A percentile compares a stretch with the other conserved stretches of the same genome.
These are phyloP conservation scores for Magnaporthales sp. DNA, from an alignment of 2,329 filamentous ascomycete genomes.

Conservation along the genomic window DNA sequence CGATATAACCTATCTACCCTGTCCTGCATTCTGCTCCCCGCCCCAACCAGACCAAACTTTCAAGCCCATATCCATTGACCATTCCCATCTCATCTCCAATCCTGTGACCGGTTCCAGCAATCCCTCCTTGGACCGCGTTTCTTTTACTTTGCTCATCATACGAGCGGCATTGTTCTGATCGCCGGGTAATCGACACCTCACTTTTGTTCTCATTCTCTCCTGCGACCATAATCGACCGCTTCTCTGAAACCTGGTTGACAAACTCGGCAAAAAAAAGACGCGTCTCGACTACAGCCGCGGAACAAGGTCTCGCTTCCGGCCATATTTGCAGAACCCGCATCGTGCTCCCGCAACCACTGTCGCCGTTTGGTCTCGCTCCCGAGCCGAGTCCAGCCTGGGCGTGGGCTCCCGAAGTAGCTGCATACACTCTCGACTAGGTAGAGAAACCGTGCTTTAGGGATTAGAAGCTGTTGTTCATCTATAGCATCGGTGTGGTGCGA, in stretches of 20 bases:
- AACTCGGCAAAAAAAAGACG: not conserved
- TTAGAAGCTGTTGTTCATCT: not conserved
- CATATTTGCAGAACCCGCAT: not conserved
- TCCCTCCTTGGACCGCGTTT: constrained; percentile 1
- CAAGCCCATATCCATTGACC: constrained; percentile 4
- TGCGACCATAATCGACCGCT: not conserved
- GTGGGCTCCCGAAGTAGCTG: not conserved
- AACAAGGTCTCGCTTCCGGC: not conserved
- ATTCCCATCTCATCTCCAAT: constrained; percentile 6
- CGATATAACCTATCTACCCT: not conserved
- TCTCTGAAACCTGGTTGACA: constrained; percentile 3
- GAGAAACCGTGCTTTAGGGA: not conserved
- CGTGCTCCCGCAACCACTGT: not conserved
- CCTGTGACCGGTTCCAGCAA: constrained; percentile 6
- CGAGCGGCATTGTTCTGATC: constrained; percentile 5
- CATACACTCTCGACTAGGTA: not conserved
- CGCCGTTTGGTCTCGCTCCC: not conserved
- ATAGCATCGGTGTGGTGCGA: not conserved
- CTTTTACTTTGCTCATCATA: constrained; percentile 3
- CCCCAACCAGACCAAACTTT: constrained; percentile 1
- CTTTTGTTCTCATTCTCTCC: not conserved
- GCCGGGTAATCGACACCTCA: not conserved
- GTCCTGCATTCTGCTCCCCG: constrained; percentile 2
- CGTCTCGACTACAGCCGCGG: constrained; percentile 1
- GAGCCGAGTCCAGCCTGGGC: not conserved